phyloP scores from a whole-genome alignment of 768 basidiomycete species.

The Cubamyces sp. region DNA sequence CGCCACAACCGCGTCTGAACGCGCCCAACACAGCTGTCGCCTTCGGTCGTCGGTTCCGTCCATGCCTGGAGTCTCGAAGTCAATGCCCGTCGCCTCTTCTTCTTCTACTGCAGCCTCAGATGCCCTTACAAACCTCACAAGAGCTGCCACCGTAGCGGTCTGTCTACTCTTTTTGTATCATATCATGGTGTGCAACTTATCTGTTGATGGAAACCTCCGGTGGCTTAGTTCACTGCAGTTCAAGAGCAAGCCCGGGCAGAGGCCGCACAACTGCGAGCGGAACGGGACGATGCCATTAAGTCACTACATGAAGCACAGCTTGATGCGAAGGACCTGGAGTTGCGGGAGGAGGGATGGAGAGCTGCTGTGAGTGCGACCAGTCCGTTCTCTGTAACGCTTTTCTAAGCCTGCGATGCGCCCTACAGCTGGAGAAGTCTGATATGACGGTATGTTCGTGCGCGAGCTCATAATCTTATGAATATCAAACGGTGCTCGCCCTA shows the following conservation, averaged over 20 bases:
- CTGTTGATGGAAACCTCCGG: neutral
- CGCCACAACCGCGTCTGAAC: conserved; percentile 24
- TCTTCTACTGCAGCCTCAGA: conserved; percentile 45
- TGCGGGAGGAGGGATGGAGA: conserved; percentile 44
- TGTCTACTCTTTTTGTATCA: neutral
- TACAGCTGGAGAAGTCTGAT: conserved; percentile 59
- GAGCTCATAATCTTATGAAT: neutral
- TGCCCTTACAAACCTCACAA: conserved; percentile 46
- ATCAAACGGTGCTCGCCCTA: conserved; percentile 30
- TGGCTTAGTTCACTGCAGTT: conserved; percentile 52
- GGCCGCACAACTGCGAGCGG: conserved; percentile 52
- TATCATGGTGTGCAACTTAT: neutral
- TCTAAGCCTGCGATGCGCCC: conserved; percentile 13
- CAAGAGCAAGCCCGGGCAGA: conserved; percentile 61
- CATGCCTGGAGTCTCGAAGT: conserved; percentile 17
- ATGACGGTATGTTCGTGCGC: conserved; percentile 46
- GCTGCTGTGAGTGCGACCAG: conserved; percentile 47
- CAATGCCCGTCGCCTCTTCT: conserved; percentile 28
- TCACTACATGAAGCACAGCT: conserved; percentile 48
- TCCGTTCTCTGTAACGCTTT: conserved; percentile 5
- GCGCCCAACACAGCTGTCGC: conserved; percentile 8
- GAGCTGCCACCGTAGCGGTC: conserved; percentile 46
- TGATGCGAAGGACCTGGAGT: conserved; percentile 54
- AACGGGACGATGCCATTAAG: conserved; percentile 54
- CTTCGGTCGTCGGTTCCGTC: neutral